phyloP scores from a whole-genome alignment of 169 alveolate species.

The Cyclospora cayetanensis region DNA sequence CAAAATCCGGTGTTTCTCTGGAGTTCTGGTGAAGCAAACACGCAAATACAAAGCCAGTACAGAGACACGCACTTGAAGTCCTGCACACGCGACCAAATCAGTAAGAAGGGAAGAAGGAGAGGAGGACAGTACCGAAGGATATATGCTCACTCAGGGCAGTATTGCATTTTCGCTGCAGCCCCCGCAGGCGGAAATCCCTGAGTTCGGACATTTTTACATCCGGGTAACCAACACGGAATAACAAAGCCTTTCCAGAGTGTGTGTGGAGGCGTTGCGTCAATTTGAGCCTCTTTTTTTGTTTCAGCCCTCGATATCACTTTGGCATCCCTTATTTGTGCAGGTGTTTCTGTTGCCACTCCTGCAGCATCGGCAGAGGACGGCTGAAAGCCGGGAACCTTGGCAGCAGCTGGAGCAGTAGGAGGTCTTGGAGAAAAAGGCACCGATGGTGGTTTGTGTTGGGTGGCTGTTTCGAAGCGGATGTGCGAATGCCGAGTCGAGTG shows the following conservation, averaged over 20 bases:
- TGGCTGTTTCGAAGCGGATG: too few relatives aligned
- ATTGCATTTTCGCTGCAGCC: background rate
- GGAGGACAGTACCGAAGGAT: background rate
- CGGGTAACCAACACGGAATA: conserved; percentile 27
- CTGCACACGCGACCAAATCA: too few relatives aligned
- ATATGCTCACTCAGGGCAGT: conserved; percentile 32
- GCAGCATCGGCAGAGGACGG: background rate
- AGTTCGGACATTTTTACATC: background rate
- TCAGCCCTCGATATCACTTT: too few relatives aligned
- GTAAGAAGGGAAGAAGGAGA: background rate
- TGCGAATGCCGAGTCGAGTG: too few relatives aligned
- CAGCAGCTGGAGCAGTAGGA: too few relatives aligned
- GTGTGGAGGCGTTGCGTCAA: background rate
- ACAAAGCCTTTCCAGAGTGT: background rate
- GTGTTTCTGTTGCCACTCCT: background rate
- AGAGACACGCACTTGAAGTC: background rate
- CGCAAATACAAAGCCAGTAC: background rate
- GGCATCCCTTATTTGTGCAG: background rate
- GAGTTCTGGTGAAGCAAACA: background rate
- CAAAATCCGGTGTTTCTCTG: background rate
- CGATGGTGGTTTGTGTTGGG: too few relatives aligned
- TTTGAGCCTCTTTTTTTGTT: too few relatives aligned
- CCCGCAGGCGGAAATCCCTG: background rate
- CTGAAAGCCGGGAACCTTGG: too few relatives aligned
- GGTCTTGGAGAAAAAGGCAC: too few relatives aligned